Conservation (phyloP, 148 eudicot genomes). For the Rhododendron ovatum region DNA sequence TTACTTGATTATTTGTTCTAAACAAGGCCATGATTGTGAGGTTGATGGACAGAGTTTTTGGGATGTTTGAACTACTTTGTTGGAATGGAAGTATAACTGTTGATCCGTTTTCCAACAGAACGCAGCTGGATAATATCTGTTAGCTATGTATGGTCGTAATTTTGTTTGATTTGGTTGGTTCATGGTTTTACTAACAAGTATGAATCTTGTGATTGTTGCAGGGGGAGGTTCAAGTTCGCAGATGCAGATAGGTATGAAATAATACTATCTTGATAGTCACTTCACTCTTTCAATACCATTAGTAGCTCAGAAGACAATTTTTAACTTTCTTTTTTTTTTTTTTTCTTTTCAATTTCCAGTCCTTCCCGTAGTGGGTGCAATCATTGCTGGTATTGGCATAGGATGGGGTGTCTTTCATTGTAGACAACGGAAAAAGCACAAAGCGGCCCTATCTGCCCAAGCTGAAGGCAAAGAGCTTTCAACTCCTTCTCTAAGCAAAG, state of each 20-base stretch:
- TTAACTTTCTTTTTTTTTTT: background rate
- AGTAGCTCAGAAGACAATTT: background rate
- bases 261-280: background rate
- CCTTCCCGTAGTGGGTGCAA: constrained; percentile 33
- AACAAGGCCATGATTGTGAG: background rate
- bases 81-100: background rate
- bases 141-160: background rate
- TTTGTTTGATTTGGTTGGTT: background rate
- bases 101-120: background rate
- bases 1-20: background rate
- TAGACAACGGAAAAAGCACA: constrained; percentile 26
- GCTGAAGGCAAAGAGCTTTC: constrained; percentile 21
- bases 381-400: constrained; percentile 29
- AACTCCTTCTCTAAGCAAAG: constrained; percentile 29
- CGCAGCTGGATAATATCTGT: background rate
- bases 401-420: constrained; percentile 29
- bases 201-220: constrained; percentile 9
- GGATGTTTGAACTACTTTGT: background rate
- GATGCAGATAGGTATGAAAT: constrained; percentile 2
- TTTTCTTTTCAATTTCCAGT: constrained; percentile 30
- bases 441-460: background rate
- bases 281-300: background rate
- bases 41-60: background rate
- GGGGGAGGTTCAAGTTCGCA: background rate
- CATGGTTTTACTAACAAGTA: constrained; percentile 6